phyloP scores from a whole-genome alignment of 139 green algal genomes.

The Deuterostichococcus epilithicus region DNA sequence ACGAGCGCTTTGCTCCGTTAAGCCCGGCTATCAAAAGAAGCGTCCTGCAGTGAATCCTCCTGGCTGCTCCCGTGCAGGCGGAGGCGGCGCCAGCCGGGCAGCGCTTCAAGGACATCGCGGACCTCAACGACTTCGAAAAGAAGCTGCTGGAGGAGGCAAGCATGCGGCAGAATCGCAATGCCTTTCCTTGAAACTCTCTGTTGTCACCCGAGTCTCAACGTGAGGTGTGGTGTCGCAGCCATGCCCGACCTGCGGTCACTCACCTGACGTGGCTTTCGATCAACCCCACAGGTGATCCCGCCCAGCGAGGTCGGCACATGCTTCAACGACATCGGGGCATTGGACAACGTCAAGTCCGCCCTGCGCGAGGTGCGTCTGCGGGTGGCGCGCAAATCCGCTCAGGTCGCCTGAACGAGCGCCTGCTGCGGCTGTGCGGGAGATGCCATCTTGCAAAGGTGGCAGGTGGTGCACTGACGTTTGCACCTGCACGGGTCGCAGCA shows the following conservation, averaged over 20 bases:
- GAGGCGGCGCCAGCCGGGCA: constrained; percentile 18
- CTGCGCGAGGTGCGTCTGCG: constrained; percentile 42
- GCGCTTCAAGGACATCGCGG: constrained; percentile 31
- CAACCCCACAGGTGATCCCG: constrained; percentile 44
- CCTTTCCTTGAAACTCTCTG: too few species aligned
- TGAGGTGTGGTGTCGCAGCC: too few species aligned
- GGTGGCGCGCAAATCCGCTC: constrained; percentile 26
- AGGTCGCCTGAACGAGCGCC: too few species aligned
- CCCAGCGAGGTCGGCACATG: constrained; percentile 44
- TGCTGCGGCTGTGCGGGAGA: too few species aligned
- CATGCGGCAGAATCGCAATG: too few species aligned
- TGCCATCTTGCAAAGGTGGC: too few species aligned
- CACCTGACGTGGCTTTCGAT: neutral
- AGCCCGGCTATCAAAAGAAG: neutral
- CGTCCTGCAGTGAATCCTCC: neutral
- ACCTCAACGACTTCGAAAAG: constrained; percentile 62
- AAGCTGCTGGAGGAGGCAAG: constrained; percentile 45
- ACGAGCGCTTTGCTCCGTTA: too few species aligned
- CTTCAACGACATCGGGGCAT: constrained; percentile 61
- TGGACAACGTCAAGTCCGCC: constrained; percentile 51
- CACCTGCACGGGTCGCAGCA: too few species aligned
- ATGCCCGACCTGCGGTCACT: too few species aligned
- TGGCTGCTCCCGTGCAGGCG: constrained; percentile 7
- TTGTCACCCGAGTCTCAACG: too few species aligned
- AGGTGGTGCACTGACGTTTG: neutral